Base-by-base conservation (phyloP, 176 grass and related monocot genomes). In the Oryza meyeriana region DNA sequence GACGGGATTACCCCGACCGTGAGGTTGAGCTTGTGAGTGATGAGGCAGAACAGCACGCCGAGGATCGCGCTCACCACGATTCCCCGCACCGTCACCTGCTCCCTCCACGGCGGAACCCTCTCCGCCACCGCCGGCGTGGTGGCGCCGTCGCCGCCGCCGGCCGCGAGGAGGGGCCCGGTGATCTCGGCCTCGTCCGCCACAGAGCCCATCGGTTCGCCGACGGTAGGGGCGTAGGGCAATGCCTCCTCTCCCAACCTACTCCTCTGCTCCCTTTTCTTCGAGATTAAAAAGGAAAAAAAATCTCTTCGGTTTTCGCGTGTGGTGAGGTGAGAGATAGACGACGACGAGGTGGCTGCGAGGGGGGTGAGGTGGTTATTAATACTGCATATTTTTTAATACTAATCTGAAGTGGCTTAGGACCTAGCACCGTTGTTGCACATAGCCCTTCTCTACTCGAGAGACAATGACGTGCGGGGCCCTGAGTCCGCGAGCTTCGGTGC, bases 1-100 rank as follows among this genome's bases (percentile, higher is more conserved):
- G 92, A 91, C 16, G 92, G 89, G 69, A 94, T 94, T 26, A 94
- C 81, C 10, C 92, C 92, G 4, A 94, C 92, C 10, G 92, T 94
- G 57, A 94, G 89, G 38, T 91, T 94, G 40, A 94, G 92, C 87
- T 91, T 94, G 84, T 94, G 92, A 1, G 92, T 94, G 59, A 94
- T 94, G 76, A 94, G 83, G 68, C 92, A 94, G 71, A 94, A 91
- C 1, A 94, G 92, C 22, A 90, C 71, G 5, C 92, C 92, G 20
- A 94, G 84, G 35, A 91, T 28, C 33, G 84, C 86, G 84, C 89
- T 91, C 33, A 91, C 89, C 33, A 85, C 70, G 65, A 94, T 71
- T 0, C 89, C 92, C 41, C 92, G 74, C 24, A 70, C 59, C 71
- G 92, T 94, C 59, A 94, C 77, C 72, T 94, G 92, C 27, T 94